Percentiles rank a stretch among this genome's conserved stretches.
Evolutionary conservation across 2,329 filamentous ascomycete species (phyloP).

Genomic region (Trichoderma asperellum): DNA sequence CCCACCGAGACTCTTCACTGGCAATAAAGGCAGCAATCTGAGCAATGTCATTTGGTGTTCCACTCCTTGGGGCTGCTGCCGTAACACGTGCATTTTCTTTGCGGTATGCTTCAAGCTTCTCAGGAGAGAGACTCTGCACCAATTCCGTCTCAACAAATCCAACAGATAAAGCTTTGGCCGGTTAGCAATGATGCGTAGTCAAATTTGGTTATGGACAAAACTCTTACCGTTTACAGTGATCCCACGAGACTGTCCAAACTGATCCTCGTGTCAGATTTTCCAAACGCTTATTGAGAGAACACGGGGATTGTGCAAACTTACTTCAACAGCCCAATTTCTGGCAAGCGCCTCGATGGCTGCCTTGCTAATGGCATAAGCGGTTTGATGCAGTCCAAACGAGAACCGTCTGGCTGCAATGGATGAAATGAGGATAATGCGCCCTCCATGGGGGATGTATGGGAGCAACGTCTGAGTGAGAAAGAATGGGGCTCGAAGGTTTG

Average conservation of each 20-base stretch:
- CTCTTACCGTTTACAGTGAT: constrained; percentile 6
- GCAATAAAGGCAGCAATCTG: constrained; percentile 41
- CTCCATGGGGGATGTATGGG: constrained; percentile 38
- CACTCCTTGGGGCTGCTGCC: constrained; percentile 39
- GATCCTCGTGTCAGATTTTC: not conserved
- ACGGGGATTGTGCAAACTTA: constrained; percentile 37
- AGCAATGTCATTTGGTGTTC: constrained; percentile 39
- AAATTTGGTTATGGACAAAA: too few relatives aligned
- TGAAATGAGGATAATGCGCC: constrained; percentile 43
- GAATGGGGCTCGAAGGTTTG: constrained; percentile 32
- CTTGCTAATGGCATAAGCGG: constrained; percentile 43
- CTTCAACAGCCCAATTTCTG: constrained; percentile 41
- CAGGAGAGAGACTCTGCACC: constrained; percentile 29
- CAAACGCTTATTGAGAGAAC: constrained; percentile 29
- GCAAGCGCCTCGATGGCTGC: constrained; percentile 40
- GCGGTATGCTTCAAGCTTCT: constrained; percentile 33
- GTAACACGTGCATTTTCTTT: constrained; percentile 39
- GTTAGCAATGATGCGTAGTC: constrained; percentile 33
- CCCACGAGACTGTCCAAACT: constrained; percentile 9
- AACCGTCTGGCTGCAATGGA: constrained; percentile 38
- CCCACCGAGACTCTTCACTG: constrained; percentile 38
- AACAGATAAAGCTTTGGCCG: constrained; percentile 40
- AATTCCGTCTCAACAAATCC: constrained; percentile 37
- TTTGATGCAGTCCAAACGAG: constrained; percentile 35
- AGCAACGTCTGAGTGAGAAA: constrained; percentile 41